A percentile compares a stretch with the other conserved stretches of the same genome.
Conservation (phyloP, 2,329 filamentous ascomycete genomes). For the Cadophora luteo-olivacea region DNA sequence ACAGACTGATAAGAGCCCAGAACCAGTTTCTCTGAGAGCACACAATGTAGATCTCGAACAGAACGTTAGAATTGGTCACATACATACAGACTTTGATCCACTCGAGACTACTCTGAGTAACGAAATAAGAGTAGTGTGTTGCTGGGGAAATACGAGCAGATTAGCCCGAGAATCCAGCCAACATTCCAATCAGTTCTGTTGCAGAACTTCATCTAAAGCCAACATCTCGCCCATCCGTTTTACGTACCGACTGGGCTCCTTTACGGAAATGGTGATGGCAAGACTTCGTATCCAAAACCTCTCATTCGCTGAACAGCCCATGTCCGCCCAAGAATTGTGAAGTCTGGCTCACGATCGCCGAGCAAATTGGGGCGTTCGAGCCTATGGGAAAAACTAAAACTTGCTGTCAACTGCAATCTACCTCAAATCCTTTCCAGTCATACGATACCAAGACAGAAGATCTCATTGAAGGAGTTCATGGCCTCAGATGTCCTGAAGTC, state of each 20-base stretch:
- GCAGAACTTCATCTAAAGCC: neutral
- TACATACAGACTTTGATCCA: neutral
- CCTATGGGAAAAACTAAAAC: neutral
- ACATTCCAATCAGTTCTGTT: neutral
- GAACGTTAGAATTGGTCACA: neutral
- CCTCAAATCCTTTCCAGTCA: neutral
- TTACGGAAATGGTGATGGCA: slow-evolving; percentile 5
- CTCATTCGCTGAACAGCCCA: neutral
- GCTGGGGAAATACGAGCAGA: neutral
- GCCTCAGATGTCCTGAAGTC: neutral
- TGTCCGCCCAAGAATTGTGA: neutral
- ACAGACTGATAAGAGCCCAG: neutral
- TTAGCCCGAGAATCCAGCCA: neutral
- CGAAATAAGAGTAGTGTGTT: neutral
- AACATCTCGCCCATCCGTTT: neutral
- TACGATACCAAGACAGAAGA: neutral
- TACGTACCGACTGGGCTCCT: neutral
- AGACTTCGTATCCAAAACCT: slow-evolving; percentile 6
- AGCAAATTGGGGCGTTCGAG: slow-evolving; percentile 5
- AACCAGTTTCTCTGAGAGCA: neutral
- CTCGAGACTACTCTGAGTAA: neutral
- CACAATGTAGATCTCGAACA: neutral
- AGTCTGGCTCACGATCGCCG: neutral
- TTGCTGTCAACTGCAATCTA: slow-evolving; percentile 1
- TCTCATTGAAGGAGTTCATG: no score